These are phyloP conservation scores for Isatis tinctoria DNA, from an alignment of 345 rosid genomes.

Conservation along the genomic window DNA sequence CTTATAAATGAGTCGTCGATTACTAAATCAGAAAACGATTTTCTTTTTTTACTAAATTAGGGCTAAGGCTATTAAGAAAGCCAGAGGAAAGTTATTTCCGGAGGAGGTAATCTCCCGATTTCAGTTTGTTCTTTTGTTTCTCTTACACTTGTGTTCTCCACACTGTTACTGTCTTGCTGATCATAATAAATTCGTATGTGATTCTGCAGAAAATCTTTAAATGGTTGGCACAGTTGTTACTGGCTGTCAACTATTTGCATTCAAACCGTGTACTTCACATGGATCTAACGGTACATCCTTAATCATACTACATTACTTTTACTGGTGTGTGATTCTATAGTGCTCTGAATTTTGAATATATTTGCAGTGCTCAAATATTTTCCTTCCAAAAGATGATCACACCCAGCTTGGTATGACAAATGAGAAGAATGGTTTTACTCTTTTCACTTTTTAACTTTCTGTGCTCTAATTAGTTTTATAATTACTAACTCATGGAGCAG, in stretches of 20 bases:
- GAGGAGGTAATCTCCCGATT: slow-evolving; percentile 69
- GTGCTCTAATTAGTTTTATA: slow-evolving; percentile 23
- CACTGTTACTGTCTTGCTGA: background rate
- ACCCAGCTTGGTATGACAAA: slow-evolving; percentile 71
- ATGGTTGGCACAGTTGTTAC: slow-evolving; percentile 91
- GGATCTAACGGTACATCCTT: slow-evolving; percentile 71
- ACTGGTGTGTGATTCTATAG: slow-evolving; percentile 11
- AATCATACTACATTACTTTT: background rate
- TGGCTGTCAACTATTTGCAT: slow-evolving; percentile 93
- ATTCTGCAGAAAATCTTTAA: slow-evolving; percentile 76
- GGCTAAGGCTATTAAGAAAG: slow-evolving; percentile 79
- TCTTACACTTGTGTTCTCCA: slow-evolving; percentile 6
- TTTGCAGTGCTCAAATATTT: slow-evolving; percentile 92
- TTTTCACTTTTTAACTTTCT: slow-evolving; percentile 17
- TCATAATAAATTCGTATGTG: slow-evolving; percentile 1
- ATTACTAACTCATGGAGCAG: slow-evolving; percentile 41
- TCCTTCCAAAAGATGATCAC: slow-evolving; percentile 80
- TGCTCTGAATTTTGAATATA: slow-evolving; percentile 4
- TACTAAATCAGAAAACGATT: background rate
- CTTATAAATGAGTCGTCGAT: background rate
- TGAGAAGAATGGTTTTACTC: slow-evolving; percentile 12
- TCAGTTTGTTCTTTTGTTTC: slow-evolving; percentile 12
- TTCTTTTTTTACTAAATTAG: slow-evolving; percentile 33
- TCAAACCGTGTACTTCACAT: slow-evolving; percentile 92
- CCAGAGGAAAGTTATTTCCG: slow-evolving; percentile 68